These are phyloP conservation scores for Ogataea allantospora DNA, from an alignment of 805 yeast species.

Conservation along the genomic window DNA sequence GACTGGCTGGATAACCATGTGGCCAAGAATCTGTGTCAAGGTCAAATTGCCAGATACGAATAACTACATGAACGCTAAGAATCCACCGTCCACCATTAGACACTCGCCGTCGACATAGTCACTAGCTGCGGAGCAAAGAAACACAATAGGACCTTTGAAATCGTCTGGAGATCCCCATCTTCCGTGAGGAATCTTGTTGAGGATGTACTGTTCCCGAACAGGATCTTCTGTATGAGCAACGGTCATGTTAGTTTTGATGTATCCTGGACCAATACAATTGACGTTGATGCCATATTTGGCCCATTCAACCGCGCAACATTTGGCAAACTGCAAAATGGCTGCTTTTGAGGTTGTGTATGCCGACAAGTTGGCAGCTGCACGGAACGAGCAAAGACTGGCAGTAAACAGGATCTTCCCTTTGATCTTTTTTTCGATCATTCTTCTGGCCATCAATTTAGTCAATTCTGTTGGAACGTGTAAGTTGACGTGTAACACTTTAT, in stretches of 20 bases:
- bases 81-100: conserved; percentile 56
- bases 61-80: conserved; percentile 31
- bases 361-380: conserved; percentile 38
- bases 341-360: conserved; percentile 45
- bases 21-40: conserved; percentile 47
- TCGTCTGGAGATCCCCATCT: conserved; percentile 51
- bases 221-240: conserved; percentile 28
- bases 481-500: conserved; percentile 41
- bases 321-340: conserved; percentile 37
- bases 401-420: conserved; percentile 43
- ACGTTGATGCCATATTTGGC: conserved; percentile 43
- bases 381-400: conserved; percentile 41
- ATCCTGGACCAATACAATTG: conserved; percentile 52
- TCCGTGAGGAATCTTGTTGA: conserved; percentile 42
- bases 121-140: conserved; percentile 49
- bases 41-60: conserved; percentile 24
- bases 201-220: conserved; percentile 28
- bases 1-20: conserved; percentile 54
- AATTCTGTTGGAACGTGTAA: conserved; percentile 37
- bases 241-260: conserved; percentile 47
- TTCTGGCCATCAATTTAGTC: conserved; percentile 37
- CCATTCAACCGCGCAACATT: conserved; percentile 45
- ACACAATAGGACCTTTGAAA: conserved; percentile 43
- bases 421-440: conserved; percentile 33
- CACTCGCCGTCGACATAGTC: conserved; percentile 52